phyloP scores from a whole-genome alignment of 202 grass and related monocot species.

The Brachypodium distachyon region DNA sequence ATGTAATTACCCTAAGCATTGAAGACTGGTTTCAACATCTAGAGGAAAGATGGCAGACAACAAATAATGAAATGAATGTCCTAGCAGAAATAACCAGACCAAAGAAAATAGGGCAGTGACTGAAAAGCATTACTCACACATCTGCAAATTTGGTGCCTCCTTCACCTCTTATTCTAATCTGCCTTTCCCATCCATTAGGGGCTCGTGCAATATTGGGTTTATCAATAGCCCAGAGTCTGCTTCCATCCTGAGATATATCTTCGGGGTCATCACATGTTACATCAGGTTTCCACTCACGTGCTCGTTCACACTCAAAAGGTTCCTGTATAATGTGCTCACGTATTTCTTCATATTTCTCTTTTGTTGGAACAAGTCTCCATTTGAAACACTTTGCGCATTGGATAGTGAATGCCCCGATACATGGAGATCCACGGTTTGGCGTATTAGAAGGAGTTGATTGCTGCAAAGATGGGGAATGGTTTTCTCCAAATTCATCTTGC shows the following conservation, averaged over 20 bases:
- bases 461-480: slow-evolving; percentile 22
- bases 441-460: slow-evolving; percentile 3
- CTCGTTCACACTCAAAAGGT: slow-evolving; percentile 80
- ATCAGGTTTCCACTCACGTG: slow-evolving; percentile 71
- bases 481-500: slow-evolving; percentile 38
- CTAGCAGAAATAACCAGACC: slow-evolving; percentile 4
- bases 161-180: slow-evolving; percentile 95
- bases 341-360: slow-evolving; percentile 93
- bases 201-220: slow-evolving; percentile 85
- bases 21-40: neutral
- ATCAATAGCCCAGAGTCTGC: slow-evolving; percentile 95
- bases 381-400: slow-evolving; percentile 94
- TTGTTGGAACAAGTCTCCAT: slow-evolving; percentile 95
- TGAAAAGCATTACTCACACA: slow-evolving; percentile 52
- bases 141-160: slow-evolving; percentile 96
- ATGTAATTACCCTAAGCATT: neutral
- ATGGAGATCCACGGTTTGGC: slow-evolving; percentile 42
- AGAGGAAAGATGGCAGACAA: neutral
- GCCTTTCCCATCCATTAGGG: slow-evolving; percentile 86
- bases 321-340: slow-evolving; percentile 73
- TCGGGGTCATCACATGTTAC: slow-evolving; percentile 63
- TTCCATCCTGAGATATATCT: slow-evolving; percentile 97
- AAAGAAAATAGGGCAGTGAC: slow-evolving; percentile 1
- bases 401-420: slow-evolving; percentile 91
- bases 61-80: neutral